A percentile compares a stretch with the other conserved stretches of the same genome.
phyloP scores from a whole-genome alignment of 805 yeast species.

The Cyberlindnera amylophila region DNA sequence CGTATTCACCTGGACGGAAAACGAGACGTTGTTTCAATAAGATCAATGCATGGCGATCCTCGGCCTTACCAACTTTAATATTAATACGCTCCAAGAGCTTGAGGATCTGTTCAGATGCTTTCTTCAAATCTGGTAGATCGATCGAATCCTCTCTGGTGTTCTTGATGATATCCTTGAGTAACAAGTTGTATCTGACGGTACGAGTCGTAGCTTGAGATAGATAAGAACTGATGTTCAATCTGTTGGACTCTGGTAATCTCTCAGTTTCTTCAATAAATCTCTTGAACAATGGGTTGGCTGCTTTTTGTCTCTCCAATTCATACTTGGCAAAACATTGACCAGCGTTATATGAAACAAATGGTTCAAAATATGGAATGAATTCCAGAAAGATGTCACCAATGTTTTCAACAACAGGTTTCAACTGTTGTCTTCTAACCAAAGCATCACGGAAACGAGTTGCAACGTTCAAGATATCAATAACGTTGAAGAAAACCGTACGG shows the following conservation, averaged over 20 bases:
- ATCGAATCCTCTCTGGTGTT: slow-evolving; percentile 79
- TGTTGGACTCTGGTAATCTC: slow-evolving; percentile 77
- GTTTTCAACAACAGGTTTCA: slow-evolving; percentile 76
- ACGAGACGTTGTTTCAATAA: slow-evolving; percentile 81
- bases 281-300: slow-evolving; percentile 87
- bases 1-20: slow-evolving; percentile 77
- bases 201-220: slow-evolving; percentile 93
- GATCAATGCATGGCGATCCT: slow-evolving; percentile 86
- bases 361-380: slow-evolving; percentile 81
- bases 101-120: slow-evolving; percentile 72
- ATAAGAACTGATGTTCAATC: slow-evolving; percentile 88
- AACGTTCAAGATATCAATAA: slow-evolving; percentile 78
- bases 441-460: slow-evolving; percentile 87
- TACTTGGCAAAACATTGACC: slow-evolving; percentile 93
- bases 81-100: slow-evolving; percentile 69
- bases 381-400: slow-evolving; percentile 87
- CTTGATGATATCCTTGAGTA: slow-evolving; percentile 78
- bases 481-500: slow-evolving; percentile 86
- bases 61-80: slow-evolving; percentile 88
- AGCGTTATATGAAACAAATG: slow-evolving; percentile 90
- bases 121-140: slow-evolving; percentile 47
- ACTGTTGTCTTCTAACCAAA: slow-evolving; percentile 79
- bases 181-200: slow-evolving; percentile 88
- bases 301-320: slow-evolving; percentile 90
- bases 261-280: slow-evolving; percentile 89